Conservation (phyloP, 1,284 basidiomycete genomes). For the Ustilago trichophora region DNA sequence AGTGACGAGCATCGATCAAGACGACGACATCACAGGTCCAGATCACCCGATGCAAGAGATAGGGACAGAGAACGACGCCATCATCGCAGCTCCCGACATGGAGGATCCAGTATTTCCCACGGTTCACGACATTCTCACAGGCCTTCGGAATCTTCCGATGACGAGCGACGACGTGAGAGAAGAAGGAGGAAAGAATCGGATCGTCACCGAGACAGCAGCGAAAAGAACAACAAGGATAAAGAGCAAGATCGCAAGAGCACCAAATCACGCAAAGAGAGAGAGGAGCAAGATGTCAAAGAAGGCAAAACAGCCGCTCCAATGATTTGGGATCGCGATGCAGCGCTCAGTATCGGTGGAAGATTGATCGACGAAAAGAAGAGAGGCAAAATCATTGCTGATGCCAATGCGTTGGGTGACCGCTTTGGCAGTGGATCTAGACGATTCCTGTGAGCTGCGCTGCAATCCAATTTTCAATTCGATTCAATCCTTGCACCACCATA, state of each 20-base stretch:
- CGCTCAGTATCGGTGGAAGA: slow-evolving; percentile 37
- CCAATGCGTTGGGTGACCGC: slow-evolving; percentile 35
- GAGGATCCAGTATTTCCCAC: slow-evolving; percentile 16
- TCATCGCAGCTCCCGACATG: slow-evolving; percentile 17
- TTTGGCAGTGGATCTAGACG: slow-evolving; percentile 44
- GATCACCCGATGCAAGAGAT: slow-evolving; percentile 11
- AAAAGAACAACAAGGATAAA: slow-evolving; percentile 5
- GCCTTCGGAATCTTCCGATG: slow-evolving; percentile 17
- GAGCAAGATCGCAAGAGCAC: slow-evolving; percentile 14
- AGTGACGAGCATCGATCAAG: not conserved
- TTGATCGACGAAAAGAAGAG: slow-evolving; percentile 50
- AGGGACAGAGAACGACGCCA: not conserved
- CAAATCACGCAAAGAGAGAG: slow-evolving; percentile 31
- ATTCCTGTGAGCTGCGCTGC: slow-evolving; percentile 16
- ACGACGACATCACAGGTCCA: slow-evolving; percentile 8
- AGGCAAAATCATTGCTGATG: slow-evolving; percentile 33
- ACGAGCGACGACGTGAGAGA: slow-evolving; percentile 2
- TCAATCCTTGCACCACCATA: not conserved
- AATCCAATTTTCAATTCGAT: not conserved
- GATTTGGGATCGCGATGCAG: slow-evolving; percentile 53
- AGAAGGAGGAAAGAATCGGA: slow-evolving; percentile 8
- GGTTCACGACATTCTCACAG: slow-evolving; percentile 6
- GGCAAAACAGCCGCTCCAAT: slow-evolving; percentile 33
- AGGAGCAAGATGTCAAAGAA: slow-evolving; percentile 36
- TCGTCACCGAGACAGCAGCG: slow-evolving; percentile 10